Base-by-base conservation (phyloP, 169 alveolate genomes). In the Plasmodium blacklocki region DNA sequence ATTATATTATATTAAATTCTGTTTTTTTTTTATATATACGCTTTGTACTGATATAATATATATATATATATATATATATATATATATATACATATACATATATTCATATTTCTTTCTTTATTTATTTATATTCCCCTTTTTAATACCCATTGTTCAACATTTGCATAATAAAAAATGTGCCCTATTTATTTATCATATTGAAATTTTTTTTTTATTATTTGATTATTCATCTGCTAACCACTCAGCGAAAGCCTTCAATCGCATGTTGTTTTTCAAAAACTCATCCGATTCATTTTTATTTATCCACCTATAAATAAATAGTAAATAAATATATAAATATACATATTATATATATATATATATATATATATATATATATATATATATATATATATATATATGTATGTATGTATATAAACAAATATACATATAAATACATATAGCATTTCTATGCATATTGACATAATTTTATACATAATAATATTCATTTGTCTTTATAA, bases 171-270 rank as follows among this genome's bases (percentile, higher is more conserved):
- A 1, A 32, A 32, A 32, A 32, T 32, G 45, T 32, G 45, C 45
- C 45, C 2, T 32, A 32, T 32, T 32, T 5, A 32, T 32, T 32
- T 32, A 32, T 32, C 11, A 39, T 39, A 39, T 56, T 12, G 18
- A 2, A 6, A 9, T 56, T 56, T 52, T 52, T 52, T 52, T 56
- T 56, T 6, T 18, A 12, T 18, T 14, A n/a, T 56, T 56, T 12
- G 3, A 19, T 59, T 68, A 83, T 47, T 83, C 91, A 18, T 70
- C 83, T 83, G 73, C 19, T n/a, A 83, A 58, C 91, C 91, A 83
- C 32, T 83, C 83, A 9, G 91, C 91, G 19, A 83, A 83, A n/a
- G 91, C 91, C 52, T 83, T 67, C 19, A 83, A 60, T 12, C 91
- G 91, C 32, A 68, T 68, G 62, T 83, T 83, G 50, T 68, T 70